A percentile compares a stretch with the other conserved stretches of the same genome.
Evolutionary conservation across 148 eudicot genomes (phyloP).

Genomic region (Diospyros lotus): DNA sequence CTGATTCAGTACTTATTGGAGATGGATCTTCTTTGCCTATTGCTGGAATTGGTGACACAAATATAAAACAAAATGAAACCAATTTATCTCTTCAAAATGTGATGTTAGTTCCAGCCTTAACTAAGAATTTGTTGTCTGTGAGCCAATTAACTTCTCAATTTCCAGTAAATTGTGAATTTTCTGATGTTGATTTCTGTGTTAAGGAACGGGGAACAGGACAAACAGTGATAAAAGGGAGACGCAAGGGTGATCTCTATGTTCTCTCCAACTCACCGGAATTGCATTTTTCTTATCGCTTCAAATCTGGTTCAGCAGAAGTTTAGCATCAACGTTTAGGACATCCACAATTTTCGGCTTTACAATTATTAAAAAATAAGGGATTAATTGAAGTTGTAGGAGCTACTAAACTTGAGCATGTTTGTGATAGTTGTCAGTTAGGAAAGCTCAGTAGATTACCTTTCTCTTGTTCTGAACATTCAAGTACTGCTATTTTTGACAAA

Average conservation of each 20-base stretch:
- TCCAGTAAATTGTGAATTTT: constrained; percentile 5
- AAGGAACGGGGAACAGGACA: constrained; percentile 5
- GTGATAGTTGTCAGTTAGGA: constrained; percentile 8
- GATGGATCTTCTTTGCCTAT: background rate
- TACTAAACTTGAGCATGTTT: background rate
- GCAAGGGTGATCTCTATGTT: constrained; percentile 5
- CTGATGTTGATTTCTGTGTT: constrained; percentile 4
- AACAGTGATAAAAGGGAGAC: background rate
- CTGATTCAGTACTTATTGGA: background rate
- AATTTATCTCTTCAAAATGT: background rate
- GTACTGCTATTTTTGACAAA: background rate
- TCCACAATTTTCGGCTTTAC: background rate
- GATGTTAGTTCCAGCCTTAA: background rate
- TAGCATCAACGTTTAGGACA: constrained; percentile 1
- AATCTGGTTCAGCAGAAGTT: background rate
- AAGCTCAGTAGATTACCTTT: constrained; percentile 3
- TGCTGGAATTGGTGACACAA: background rate
- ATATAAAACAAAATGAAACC: background rate
- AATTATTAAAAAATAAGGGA: background rate
- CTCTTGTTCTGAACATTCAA: background rate
- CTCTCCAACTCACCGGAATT: background rate
- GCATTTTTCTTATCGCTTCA: background rate
- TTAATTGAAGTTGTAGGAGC: background rate
- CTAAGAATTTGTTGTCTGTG: background rate
- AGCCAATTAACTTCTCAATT: background rate